These are phyloP conservation scores for Cryptosporidium sp. DNA, from an alignment of 169 alveolate genomes.

Conservation along the genomic window DNA sequence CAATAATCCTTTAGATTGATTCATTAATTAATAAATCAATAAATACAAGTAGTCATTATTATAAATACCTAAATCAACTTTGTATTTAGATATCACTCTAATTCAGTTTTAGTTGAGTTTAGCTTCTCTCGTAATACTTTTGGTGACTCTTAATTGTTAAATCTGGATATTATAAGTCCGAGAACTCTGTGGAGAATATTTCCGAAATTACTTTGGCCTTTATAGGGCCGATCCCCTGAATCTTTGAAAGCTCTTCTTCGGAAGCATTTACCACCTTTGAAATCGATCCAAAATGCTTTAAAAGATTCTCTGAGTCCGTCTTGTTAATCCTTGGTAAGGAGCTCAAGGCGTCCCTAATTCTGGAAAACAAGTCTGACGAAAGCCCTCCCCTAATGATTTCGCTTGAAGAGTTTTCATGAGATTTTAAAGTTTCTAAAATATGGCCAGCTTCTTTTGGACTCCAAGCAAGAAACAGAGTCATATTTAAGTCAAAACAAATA, in stretches of 20 bases:
- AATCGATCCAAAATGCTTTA: constrained; percentile 76
- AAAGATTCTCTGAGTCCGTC: constrained; percentile 77
- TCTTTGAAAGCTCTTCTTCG: constrained; percentile 69
- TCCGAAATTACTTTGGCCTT: constrained; percentile 65
- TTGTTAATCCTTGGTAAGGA: constrained; percentile 77
- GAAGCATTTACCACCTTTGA: constrained; percentile 64
- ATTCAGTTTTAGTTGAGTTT: constrained; percentile 1
- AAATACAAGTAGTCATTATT: background rate
- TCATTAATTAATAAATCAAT: background rate
- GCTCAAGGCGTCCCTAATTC: constrained; percentile 73
- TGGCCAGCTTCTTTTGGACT: constrained; percentile 77
- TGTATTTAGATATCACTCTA: background rate
- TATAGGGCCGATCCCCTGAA: constrained; percentile 77
- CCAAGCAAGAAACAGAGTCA: constrained; percentile 66
- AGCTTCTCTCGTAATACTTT: background rate
- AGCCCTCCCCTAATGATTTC: constrained; percentile 71
- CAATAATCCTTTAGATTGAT: background rate
- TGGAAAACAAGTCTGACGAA: constrained; percentile 53
- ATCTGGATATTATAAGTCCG: background rate
- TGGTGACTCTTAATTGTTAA: background rate
- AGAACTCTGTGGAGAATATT: constrained; percentile 34
- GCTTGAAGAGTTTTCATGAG: constrained; percentile 70
- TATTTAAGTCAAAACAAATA: constrained; percentile 51
- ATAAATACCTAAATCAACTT: constrained; percentile 5
- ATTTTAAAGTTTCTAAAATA: constrained; percentile 75